Evolutionary conservation across 2,329 filamentous ascomycete species (phyloP), one percentile per base, ranked within the genome.

Genomic region (Pseudocercospora musae): DNA sequence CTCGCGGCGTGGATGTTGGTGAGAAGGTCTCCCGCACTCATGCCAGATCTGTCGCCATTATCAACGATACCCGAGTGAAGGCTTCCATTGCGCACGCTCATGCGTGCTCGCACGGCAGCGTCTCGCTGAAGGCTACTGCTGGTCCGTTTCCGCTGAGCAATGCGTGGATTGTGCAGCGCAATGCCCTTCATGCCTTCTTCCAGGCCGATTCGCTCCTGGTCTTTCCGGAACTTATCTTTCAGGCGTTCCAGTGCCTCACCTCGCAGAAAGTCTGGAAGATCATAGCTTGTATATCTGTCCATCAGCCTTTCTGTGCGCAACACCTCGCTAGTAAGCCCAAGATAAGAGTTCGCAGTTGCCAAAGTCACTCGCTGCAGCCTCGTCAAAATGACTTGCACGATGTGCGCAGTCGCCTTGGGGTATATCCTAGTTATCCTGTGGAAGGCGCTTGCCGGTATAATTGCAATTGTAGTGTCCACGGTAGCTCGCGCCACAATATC

Each of bases 401-500:
- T 98, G 72, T 99, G 96, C 1, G 95, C 89, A 1, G 95, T 97
- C 9, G 96, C 93, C 78, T 96, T 96, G 9, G 95, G 95, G 70
- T 98, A 99, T 23, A 97, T 89, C 72, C 91, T 87, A 56, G 96
- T 99, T 57, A 99, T 81, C 8, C 96, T 88, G 58, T 92, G 87
- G 71, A 99, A 99, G 3, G 95, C 96, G 73, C 92, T 96, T 0
- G 95, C 95, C 1, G 96, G 96, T 61, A 99, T 99, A 66, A 99
- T 96, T 5, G 95, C 95, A 76, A 99, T 97, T 0, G 96, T 99
- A 0, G 95, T 99, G 74, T 99, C 96, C 23, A 96, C 90, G 15
- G 92, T 96, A 5, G 95, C 95, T 67, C 95, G 86, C n/a, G 94
- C 95, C 67, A 99, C 92, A 65, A 99, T 95, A 72, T 99, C 95